phyloP scores from a whole-genome alignment of 164 flowering plant genomes.

The Paratinospora sagittata region DNA sequence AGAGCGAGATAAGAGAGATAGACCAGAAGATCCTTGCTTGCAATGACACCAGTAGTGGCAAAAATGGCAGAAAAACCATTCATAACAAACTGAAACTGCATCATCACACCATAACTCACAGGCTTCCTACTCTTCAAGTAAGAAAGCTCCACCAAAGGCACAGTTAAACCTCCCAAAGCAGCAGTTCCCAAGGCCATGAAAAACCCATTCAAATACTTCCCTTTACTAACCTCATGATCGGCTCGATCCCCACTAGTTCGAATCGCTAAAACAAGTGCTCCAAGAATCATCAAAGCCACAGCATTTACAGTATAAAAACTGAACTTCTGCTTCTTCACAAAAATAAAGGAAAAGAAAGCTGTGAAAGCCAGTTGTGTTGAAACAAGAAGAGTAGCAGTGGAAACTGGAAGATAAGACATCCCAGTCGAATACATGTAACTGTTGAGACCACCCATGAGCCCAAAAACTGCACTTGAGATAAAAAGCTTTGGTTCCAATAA shows the following conservation, averaged over 20 bases:
- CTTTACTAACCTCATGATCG: neutral
- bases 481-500: neutral
- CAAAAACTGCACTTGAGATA: neutral
- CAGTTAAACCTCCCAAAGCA: neutral
- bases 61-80: neutral
- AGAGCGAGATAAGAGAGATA: neutral
- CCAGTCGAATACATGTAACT: neutral
- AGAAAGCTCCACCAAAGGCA: neutral
- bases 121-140: neutral
- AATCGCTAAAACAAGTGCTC: neutral
- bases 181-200: too few relatives aligned
- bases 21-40: neutral
- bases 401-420: neutral
- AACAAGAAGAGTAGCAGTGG: neutral
- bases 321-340: neutral
- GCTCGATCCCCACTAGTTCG: neutral
- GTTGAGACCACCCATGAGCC: neutral
- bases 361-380: neutral
- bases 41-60: neutral
- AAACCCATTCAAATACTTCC: neutral
- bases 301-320: neutral
- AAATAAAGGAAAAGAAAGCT: neutral
- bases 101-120: neutral
- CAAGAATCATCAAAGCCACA: neutral
- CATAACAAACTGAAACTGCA: conserved; percentile 1